Evolutionary conservation across 2,329 filamentous ascomycete genomes (phyloP), one percentile per base, ranked within the genome.

Genomic region (Akanthomyces lecanii): DNA sequence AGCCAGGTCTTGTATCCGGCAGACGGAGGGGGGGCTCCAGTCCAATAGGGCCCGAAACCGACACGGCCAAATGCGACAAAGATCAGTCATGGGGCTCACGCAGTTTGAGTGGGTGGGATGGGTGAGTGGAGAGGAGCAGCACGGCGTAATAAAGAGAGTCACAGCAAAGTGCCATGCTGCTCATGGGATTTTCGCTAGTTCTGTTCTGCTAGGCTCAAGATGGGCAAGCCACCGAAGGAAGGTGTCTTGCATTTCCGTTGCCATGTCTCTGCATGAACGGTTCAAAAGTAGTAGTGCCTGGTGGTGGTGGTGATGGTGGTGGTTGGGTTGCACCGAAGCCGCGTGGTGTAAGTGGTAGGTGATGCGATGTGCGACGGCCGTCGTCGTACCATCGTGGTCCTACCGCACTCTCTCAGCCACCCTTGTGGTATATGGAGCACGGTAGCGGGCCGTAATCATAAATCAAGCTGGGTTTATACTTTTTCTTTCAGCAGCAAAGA

Each of bases 211-310:
- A 58, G 30, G 8, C 42, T n/a, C 5, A 25, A 40, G 56, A 50
- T 1, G 33, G 33, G 12, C 2, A 51, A 33, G 56, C 56, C 21
- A 14, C 45, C 55, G 33, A 33, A 28, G 3, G 4, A 10, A 10
- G 8, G 30, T 59, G 56, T 59, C 56, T 59, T 51, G 45, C 56
- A 59, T 51, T 51, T 16, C 21, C 4, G n/a, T 18, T 18, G 21
- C 18, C 33, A 16, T 3, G 16, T 51, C 25, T 16, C 11, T 51
- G 56, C 56, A 59, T 59, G 56, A 59, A 59, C 56, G 23, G 12
- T 51, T 45, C 42, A 21, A 21, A 1, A 21, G 21, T 21, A 21
- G 21, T 21, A 21, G 21, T 21, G 1, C 21, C 21, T 21, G 21
- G 42, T 45, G 38, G 38, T 40, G 21, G 42, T 45, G 14, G 42